Base-by-base conservation (phyloP, 1,284 basidiomycete species). In the Afroboletus lepidellus region DNA sequence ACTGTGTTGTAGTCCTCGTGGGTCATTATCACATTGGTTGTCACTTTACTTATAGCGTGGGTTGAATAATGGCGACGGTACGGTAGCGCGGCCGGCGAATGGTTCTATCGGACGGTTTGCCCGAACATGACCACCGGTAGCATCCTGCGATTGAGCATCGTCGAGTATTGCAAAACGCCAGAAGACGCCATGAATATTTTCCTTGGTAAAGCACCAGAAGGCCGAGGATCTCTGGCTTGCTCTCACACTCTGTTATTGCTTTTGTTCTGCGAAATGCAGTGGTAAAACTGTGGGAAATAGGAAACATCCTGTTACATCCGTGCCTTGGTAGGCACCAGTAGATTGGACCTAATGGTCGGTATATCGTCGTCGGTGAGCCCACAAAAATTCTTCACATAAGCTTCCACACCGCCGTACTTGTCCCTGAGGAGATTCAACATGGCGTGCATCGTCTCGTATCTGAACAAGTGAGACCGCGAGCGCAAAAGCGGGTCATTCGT, bases 381-480 rank as follows among this genome's bases (percentile, higher is more conserved):
- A 24, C 79, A 72, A 57, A 77, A 77, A 25, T 72, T 64, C 66
- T 76, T 79, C n/a, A 80, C 61, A 57, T 90, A 90, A 42, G 63
- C 71, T 57, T 86, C 81, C 3, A 76, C 81, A n/a, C 87, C 86
- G 1, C 81, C 80, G 58, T 89, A 90, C 55, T 79, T 78, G 29
- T 79, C 72, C 18, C 80, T 71, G 8, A 90, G 60, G 41, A 87
- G 67, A 20, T 71, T 59, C 16, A 90, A 72, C 62, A 87, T 87
- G 2, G 84, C 81, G 3, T 73, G 59, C 87, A 90, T 90, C 1
- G 85, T 87, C 60, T 86, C 85, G 38, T 75, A 75, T 48, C 87
- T 90, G 20, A 15, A 25, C 30, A 9, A 45, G 23, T 46, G 34
- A 48, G 46, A 1, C 23, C 24, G 33, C 37, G 25, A 33, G 24